Percentiles rank a stretch among this genome's conserved stretches.
These are phyloP conservation scores for Tripterygium wilfordii DNA, from an alignment of 177 flowering plant species.

Conservation along the genomic window DNA sequence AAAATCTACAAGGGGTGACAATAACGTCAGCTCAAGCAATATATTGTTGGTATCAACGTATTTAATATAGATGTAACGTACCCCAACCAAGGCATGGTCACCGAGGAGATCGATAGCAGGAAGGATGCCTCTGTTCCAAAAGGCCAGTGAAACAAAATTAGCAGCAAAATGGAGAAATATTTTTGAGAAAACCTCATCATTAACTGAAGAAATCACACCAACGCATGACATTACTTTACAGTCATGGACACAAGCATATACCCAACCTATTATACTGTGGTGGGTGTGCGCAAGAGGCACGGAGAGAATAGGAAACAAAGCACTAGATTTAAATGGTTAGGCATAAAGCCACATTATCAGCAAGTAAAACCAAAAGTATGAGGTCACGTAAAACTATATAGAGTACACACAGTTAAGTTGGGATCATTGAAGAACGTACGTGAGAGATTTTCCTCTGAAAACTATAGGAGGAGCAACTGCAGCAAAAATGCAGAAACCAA, in stretches of 20 bases:
- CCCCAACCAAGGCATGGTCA: slow-evolving; percentile 65
- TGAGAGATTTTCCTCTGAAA: slow-evolving; percentile 47
- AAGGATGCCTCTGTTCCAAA: slow-evolving; percentile 73
- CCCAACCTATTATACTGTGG: too few relatives aligned
- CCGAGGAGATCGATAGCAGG: slow-evolving; percentile 74
- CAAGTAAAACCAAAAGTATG: background rate
- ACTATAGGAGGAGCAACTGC: slow-evolving; percentile 52
- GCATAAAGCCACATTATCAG: too few relatives aligned
- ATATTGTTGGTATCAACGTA: too few relatives aligned
- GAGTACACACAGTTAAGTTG: too few relatives aligned
- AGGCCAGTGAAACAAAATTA: slow-evolving; percentile 7
- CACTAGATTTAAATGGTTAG: too few relatives aligned
- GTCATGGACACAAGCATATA: too few relatives aligned
- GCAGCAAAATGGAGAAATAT: background rate
- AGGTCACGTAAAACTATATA: background rate
- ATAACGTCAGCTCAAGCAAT: too few relatives aligned
- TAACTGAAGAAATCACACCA: too few relatives aligned
- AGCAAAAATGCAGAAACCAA: slow-evolving; percentile 66
- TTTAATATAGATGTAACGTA: slow-evolving; percentile 27
- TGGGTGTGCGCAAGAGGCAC: too few relatives aligned
- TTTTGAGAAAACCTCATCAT: too few relatives aligned
- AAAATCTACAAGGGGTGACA: slow-evolving; percentile 45
- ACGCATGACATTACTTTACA: too few relatives aligned
- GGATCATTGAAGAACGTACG: slow-evolving; percentile 26
- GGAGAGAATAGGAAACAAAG: too few relatives aligned